These are phyloP conservation scores for Pugionium cornutum DNA, from an alignment of 345 rosid species.

Conservation along the genomic window DNA sequence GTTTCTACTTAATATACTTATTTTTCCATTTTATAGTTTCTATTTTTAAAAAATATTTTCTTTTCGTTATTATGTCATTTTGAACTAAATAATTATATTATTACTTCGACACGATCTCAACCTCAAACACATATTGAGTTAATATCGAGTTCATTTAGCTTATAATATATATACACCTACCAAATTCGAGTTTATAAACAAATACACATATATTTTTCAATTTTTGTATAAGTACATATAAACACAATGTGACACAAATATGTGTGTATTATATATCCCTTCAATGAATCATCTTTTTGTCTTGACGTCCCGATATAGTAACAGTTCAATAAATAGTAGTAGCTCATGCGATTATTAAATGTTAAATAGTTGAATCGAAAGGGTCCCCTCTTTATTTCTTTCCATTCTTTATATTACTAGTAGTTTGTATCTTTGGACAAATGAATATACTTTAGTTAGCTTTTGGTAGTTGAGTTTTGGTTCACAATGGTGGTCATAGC, in stretches of 20 bases:
- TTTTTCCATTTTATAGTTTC: too few species aligned
- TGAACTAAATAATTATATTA: too few species aligned
- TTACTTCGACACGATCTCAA: too few species aligned
- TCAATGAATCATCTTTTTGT: slow-evolving; percentile 2
- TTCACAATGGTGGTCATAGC: slow-evolving; percentile 10
- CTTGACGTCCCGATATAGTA: slow-evolving; percentile 29
- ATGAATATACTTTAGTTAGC: slow-evolving; percentile 12
- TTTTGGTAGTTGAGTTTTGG: slow-evolving; percentile 22
- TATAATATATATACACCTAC: too few species aligned
- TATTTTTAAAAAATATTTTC: too few species aligned
- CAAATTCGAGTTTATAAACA: too few species aligned
- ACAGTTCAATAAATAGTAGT: slow-evolving; percentile 13
- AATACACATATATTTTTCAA: too few species aligned
- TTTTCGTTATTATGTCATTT: too few species aligned
- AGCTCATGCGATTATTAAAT: slow-evolving; percentile 14
- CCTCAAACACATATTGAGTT: too few species aligned
- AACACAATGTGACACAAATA: not conserved
- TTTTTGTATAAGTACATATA: not conserved
- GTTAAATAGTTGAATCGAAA: slow-evolving; percentile 13
- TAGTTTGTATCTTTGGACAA: slow-evolving; percentile 9
- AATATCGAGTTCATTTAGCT: too few species aligned
- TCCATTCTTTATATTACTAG: slow-evolving; percentile 4
- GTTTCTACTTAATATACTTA: too few species aligned
- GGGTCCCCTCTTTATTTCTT: slow-evolving; percentile 35
- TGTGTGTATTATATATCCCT: not conserved